A percentile compares a stretch with the other conserved stretches of the same genome.
These are phyloP conservation scores for Claviceps sp. DNA, from an alignment of 2,329 filamentous ascomycete genomes.

Conservation along the genomic window DNA sequence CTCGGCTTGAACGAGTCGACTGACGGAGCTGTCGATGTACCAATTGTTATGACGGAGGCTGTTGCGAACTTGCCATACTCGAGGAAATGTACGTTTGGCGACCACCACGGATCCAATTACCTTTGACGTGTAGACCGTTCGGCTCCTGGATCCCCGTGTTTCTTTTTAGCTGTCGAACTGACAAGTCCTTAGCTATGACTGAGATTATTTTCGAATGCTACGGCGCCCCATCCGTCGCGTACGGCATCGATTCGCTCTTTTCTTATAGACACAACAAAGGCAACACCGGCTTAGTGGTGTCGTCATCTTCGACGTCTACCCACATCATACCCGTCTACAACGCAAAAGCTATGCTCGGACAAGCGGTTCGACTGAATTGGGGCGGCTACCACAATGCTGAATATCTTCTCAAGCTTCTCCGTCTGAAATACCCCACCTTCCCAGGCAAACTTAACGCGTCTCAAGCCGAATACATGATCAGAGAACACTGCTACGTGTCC, in stretches of 20 bases:
- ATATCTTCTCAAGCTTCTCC: slow-evolving; percentile 79
- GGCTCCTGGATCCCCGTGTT: background rate
- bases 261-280: slow-evolving; percentile 89
- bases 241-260: slow-evolving; percentile 93
- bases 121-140: background rate
- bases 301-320: slow-evolving; percentile 84
- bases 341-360: slow-evolving; percentile 67
- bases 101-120: background rate
- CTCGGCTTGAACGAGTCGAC: slow-evolving; percentile 62
- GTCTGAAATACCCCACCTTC: slow-evolving; percentile 83
- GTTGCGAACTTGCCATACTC: slow-evolving; percentile 85
- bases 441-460: slow-evolving; percentile 72
- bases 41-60: slow-evolving; percentile 90
- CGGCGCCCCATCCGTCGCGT: slow-evolving; percentile 74
- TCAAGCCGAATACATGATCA: slow-evolving; percentile 78
- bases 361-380: slow-evolving; percentile 88
- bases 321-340: slow-evolving; percentile 91
- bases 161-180: slow-evolving; percentile 7
- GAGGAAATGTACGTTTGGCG: slow-evolving; percentile 55
- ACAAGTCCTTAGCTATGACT: slow-evolving; percentile 60
- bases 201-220: slow-evolving; percentile 97
- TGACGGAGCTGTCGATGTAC: slow-evolving; percentile 64
- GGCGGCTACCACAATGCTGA: slow-evolving; percentile 82
- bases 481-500: slow-evolving; percentile 82
- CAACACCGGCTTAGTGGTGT: slow-evolving; percentile 74